Conservation (phyloP, 1,284 basidiomycete genomes). For the Rhizoctonia solani region DNA sequence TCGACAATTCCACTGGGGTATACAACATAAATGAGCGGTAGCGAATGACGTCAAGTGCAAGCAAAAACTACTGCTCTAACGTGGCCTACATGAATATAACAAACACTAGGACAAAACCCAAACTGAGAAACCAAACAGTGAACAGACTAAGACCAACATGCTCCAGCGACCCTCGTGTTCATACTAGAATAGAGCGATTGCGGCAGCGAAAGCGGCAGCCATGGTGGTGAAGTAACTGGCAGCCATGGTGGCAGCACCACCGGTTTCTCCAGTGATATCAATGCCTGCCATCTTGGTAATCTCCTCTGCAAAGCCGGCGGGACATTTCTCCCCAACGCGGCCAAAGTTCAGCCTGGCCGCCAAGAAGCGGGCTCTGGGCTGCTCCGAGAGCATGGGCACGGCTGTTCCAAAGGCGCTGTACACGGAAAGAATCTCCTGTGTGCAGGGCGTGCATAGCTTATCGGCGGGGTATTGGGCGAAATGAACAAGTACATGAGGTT, state of each 20-base stretch:
- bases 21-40: not conserved
- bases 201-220: conserved; percentile 29
- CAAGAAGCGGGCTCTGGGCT: conserved; percentile 62
- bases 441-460: conserved; percentile 79
- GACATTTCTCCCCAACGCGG: conserved; percentile 56
- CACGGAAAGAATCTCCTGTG: conserved; percentile 68
- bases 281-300: conserved; percentile 39
- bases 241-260: conserved; percentile 2
- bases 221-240: not conserved
- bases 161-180: not conserved
- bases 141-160: not conserved
- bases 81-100: no score
- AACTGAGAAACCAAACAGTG: not conserved
- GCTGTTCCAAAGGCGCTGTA: conserved; percentile 77
- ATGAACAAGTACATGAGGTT: conserved; percentile 84
- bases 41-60: not conserved
- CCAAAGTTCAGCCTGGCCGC: conserved; percentile 68
- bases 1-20: not conserved
- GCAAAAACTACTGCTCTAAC: no score
- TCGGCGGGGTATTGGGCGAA: conserved; percentile 54
- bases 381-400: conserved; percentile 77
- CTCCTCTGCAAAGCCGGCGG: conserved; percentile 45
- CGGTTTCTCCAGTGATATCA: not conserved
- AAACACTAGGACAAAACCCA: conserved; percentile 1
- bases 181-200: conserved; percentile 5